Conservation (phyloP, 1,139 yeast species). For the Yamadazyma atmosphaerica region DNA sequence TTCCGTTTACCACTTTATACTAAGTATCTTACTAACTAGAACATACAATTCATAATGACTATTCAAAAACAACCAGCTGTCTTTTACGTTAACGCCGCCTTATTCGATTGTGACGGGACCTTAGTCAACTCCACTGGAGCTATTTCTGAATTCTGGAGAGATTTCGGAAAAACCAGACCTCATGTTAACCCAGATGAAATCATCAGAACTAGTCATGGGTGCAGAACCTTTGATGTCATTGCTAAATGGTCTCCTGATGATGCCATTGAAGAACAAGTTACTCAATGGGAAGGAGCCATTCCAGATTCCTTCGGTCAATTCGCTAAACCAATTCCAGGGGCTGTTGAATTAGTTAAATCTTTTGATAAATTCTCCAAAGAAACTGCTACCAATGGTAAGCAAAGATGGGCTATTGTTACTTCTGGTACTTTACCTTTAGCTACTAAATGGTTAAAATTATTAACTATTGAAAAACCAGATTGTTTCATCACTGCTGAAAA, state of each 20-base stretch:
- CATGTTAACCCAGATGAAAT: slow-evolving; percentile 70
- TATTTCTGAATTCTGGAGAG: slow-evolving; percentile 79
- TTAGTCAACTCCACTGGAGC: slow-evolving; percentile 81
- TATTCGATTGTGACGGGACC: slow-evolving; percentile 86
- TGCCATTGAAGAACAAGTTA: slow-evolving; percentile 65
- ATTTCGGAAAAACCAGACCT: slow-evolving; percentile 67
- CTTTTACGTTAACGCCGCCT: slow-evolving; percentile 49
- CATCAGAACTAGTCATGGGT: slow-evolving; percentile 76
- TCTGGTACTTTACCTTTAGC: slow-evolving; percentile 81
- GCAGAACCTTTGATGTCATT: slow-evolving; percentile 78
- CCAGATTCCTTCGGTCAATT: slow-evolving; percentile 70
- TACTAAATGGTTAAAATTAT: slow-evolving; percentile 71
- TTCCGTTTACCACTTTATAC: neutral
- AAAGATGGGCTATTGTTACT: slow-evolving; percentile 82
- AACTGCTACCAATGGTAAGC: slow-evolving; percentile 44
- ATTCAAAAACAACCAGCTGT: slow-evolving; percentile 43
- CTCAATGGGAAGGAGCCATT: slow-evolving; percentile 68
- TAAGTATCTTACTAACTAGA: neutral
- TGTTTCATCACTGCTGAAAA: slow-evolving; percentile 79
- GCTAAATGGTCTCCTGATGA: slow-evolving; percentile 74
- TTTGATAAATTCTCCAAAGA: slow-evolving; percentile 44
- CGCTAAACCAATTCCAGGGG: slow-evolving; percentile 77
- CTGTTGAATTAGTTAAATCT: slow-evolving; percentile 59
- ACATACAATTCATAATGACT: slow-evolving; percentile 18
- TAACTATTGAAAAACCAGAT: slow-evolving; percentile 63